Percentiles rank a stretch among this genome's conserved stretches.
phyloP scores from a whole-genome alignment of 139 green algal species.

The Chlorella ohadii region DNA sequence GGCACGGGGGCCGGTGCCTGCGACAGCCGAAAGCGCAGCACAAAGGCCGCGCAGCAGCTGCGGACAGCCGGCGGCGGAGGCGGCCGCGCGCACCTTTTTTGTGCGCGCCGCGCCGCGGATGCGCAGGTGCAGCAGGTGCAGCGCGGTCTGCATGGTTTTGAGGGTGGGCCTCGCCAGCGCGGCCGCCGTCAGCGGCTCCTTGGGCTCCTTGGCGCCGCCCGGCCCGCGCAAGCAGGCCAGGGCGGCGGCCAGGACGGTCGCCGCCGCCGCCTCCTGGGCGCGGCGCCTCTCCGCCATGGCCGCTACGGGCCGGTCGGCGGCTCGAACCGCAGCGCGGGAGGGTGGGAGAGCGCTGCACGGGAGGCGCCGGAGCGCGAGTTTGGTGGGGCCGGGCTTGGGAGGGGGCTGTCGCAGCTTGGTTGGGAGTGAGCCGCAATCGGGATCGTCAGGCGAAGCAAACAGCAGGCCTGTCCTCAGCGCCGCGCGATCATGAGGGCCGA shows the following conservation, averaged over 20 bases:
- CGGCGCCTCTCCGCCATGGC: not conserved
- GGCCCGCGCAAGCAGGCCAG: not conserved
- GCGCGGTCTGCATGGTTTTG: constrained; percentile 20
- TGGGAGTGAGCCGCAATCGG: too few species aligned
- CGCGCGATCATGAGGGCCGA: too few species aligned
- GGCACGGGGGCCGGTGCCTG: too few species aligned
- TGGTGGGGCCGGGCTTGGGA: too few species aligned
- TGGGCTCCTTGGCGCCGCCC: not conserved
- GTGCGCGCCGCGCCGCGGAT: constrained; percentile 19
- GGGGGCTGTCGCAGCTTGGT: too few species aligned
- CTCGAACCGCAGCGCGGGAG: too few species aligned
- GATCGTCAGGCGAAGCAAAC: too few species aligned
- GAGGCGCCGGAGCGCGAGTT: too few species aligned
- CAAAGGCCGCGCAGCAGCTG: not conserved
- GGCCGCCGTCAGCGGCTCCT: not conserved
- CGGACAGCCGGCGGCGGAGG: not conserved
- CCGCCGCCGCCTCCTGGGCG: constrained; percentile 3
- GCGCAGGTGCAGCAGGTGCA: constrained; percentile 23
- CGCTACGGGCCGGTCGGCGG: too few species aligned
- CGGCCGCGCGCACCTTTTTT: not conserved
- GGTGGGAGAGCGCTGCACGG: too few species aligned
- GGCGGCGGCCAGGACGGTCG: not conserved
- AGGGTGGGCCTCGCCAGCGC: constrained; percentile 23
- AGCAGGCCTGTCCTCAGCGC: too few species aligned
- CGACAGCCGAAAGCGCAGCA: not conserved